Base-by-base conservation (phyloP, 331 rosid species). In the Stylosanthes scabra region DNA sequence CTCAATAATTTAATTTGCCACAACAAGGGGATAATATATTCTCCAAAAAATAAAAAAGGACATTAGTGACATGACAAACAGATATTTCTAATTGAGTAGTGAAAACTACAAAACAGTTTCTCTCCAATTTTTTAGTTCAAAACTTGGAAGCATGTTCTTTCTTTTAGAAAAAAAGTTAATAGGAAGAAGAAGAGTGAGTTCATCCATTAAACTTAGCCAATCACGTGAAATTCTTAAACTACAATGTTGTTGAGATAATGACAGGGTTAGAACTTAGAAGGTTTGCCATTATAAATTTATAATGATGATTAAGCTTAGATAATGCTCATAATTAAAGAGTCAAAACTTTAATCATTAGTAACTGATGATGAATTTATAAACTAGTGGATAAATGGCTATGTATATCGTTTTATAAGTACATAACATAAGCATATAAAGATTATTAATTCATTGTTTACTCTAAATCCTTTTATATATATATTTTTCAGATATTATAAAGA, bases 161-260 rank as follows among this genome's bases (percentile, higher is more conserved):
- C 68, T 44, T 45, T 57, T 25, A 57, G 49, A 64, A 65, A 20
- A 20, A 20, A 20, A 20, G 63, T 65, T 64, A 41, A 64, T 45
- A 20, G 66, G 45, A 47, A 25, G 55, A 20, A 68, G n/a, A n/a
- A n/a, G n/a, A n/a, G n/a, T n/a, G n/a, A n/a, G 56, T 58, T n/a
- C 41, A 46, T 58, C 63, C 57, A 58, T 20, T 72, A 37, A 70
- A 37, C 47, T 39, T 16, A 56, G 52, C 60, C 81, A 75, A 41
- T 41, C 29, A 42, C 25, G 42, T 70, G 60, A 49, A 15, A 29
- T 70, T 55, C 77, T 65, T 69, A 62, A 63, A 59, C 51, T 68
- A 20, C 63, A 76, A 66, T 58, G 51, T 27, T 71, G 74, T 11
- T 46, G 50, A 65, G 39, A 51, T 77, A 65, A 68, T 50, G 54